Evolutionary conservation across 129 eudicot genomes (phyloP), one percentile per base, ranked within the genome.

Genomic region (Glebionis coronaria): DNA sequence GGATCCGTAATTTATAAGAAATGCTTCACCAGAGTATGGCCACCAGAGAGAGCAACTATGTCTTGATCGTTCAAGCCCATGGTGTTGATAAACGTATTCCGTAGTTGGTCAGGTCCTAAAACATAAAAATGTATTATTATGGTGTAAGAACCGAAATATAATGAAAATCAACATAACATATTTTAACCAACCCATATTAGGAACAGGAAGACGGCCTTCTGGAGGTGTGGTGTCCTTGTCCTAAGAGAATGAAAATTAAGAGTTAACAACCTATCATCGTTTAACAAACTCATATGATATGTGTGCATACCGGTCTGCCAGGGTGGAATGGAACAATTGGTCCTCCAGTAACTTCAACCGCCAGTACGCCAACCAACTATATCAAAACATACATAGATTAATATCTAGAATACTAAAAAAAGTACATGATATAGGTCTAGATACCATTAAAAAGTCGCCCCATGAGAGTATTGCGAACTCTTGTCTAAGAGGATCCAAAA

Each of bases 121-220:
- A 61, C 2, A 61, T 2, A 47, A 12, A 76, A 38, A 64, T 16
- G 5, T 8, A 16, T 3, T 15, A 53, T 20, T 16, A 11, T 11
- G 14, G 10, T 56, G 2, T 21, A 6, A 0, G 19, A 25, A 49
- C 40, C 14, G 25, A 55, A 50, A 44, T 12, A 53, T 31, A 50
- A 14, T 9, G 2, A 56, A 71, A 57, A 6, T 45, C 10, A 8
- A 53, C 13, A 4, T 40, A 56, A 14, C 7, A 25, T 61, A 0
- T 62, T 4, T 18, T 42, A 56, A 65, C 80, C 9, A 55, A 93
- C 98, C 98, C 58, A 80, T 67, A 44, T 76, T 89, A 21, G 97
- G 95, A 86, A 86, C 74, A 63, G 99, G 99, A 57, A 93, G 82
- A 47, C 99, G 97, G 12, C 99, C 99, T 77, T 93, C 99, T 8